These are phyloP conservation scores for Pyrrhoderma lamaoense DNA, from an alignment of 1,284 basidiomycete genomes.

Conservation along the genomic window DNA sequence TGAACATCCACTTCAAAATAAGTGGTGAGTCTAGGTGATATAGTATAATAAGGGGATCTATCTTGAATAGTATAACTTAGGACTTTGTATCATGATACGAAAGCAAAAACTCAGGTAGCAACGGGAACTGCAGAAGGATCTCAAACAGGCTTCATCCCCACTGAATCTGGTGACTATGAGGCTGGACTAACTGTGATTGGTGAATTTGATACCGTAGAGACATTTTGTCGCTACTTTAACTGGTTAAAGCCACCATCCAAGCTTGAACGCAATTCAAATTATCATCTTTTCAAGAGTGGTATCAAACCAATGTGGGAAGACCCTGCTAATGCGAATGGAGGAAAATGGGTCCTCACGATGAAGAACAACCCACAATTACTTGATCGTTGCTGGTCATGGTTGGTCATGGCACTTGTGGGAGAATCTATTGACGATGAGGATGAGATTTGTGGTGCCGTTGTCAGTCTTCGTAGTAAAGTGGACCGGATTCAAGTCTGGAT, in stretches of 20 bases:
- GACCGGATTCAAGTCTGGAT: constrained; percentile 91
- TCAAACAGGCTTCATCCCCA: constrained; percentile 34
- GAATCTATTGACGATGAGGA: constrained; percentile 84
- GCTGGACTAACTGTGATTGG: constrained; percentile 72
- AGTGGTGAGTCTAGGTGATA: constrained; percentile 51
- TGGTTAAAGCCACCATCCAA: constrained; percentile 88
- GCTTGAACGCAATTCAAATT: constrained; percentile 84
- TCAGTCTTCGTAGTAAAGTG: constrained; percentile 79
- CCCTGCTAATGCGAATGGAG: constrained; percentile 81
- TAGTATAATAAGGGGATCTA: not conserved
- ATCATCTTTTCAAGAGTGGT: constrained; percentile 89
- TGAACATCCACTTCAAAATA: constrained; percentile 77
- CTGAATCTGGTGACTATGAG: constrained; percentile 67
- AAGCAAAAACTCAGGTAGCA: constrained; percentile 58
- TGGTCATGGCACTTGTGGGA: constrained; percentile 87
- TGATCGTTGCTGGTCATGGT: constrained; percentile 86
- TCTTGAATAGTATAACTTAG: constrained; percentile 30
- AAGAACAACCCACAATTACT: constrained; percentile 72
- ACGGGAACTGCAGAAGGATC: constrained; percentile 26
- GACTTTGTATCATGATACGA: constrained; percentile 83
- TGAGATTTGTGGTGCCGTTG: constrained; percentile 86
- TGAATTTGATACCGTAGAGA: constrained; percentile 80
- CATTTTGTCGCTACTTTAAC: constrained; percentile 91
- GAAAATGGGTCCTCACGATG: constrained; percentile 94
- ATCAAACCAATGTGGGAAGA: constrained; percentile 98